A percentile compares a stretch with the other conserved stretches of the same genome.
These are phyloP conservation scores for Entonaema liquescens DNA, from an alignment of 495 filamentous ascomycete genomes.

Conservation along the genomic window DNA sequence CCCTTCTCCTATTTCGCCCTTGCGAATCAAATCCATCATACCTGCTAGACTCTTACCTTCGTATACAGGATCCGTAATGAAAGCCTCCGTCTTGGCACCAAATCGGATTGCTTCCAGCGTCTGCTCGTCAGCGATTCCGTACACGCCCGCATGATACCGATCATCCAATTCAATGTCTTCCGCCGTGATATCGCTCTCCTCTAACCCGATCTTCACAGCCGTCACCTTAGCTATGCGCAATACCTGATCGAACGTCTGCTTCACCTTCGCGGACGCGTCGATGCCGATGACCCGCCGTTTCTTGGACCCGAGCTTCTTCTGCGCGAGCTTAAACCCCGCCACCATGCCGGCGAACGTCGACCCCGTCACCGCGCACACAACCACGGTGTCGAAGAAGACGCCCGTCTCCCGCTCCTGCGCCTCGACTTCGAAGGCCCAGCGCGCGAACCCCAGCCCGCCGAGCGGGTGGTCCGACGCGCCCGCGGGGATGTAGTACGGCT, in stretches of 20 bases:
- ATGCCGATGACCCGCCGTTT: constrained; percentile 66
- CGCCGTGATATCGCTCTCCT: constrained; percentile 61
- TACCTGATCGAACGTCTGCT: constrained; percentile 65
- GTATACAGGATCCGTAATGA: constrained; percentile 75
- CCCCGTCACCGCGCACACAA: constrained; percentile 71
- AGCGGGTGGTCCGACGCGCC: constrained; percentile 72
- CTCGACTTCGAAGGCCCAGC: constrained; percentile 69
- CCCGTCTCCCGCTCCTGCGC: constrained; percentile 65
- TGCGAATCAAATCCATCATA: constrained; percentile 68
- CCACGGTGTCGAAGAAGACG: constrained; percentile 66
- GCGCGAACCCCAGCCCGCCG: constrained; percentile 69
- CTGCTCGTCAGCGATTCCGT: constrained; percentile 65
- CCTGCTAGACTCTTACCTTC: constrained; percentile 73
- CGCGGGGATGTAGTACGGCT: constrained; percentile 71
- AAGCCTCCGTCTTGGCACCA: constrained; percentile 67
- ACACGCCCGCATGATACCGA: constrained; percentile 67
- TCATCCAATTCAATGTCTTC: constrained; percentile 67
- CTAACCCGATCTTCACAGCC: constrained; percentile 64
- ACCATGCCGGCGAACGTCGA: constrained; percentile 70
- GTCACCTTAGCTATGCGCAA: constrained; percentile 68
- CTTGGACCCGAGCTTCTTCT: constrained; percentile 50
- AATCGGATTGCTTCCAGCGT: constrained; percentile 70
- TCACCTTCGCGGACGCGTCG: constrained; percentile 66
- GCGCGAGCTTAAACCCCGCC: constrained; percentile 67
- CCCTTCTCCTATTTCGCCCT: constrained; percentile 60